A percentile compares a stretch with the other conserved stretches of the same genome.
Conservation (phyloP, 1,284 basidiomycete species). For the Cystobasidium pallidum region DNA sequence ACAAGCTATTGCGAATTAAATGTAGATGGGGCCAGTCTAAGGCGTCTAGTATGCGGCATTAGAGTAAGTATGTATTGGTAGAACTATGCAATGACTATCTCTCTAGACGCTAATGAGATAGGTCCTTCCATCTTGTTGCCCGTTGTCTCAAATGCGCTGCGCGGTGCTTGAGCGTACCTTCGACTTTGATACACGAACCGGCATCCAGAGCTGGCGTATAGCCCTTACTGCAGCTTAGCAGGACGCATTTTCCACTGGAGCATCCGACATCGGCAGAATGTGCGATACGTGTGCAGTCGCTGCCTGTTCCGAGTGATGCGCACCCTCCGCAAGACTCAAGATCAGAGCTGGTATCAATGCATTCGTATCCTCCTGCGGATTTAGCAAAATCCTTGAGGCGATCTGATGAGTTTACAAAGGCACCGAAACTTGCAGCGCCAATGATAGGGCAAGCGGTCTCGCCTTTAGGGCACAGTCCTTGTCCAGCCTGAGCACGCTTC, state of each 20-base stretch:
- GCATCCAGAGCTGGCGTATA: constrained; percentile 39
- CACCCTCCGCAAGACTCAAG: constrained; percentile 71
- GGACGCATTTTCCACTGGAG: constrained; percentile 47
- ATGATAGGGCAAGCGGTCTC: constrained; percentile 51
- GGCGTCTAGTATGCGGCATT: not conserved
- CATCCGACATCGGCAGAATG: constrained; percentile 71
- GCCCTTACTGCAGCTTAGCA: constrained; percentile 55
- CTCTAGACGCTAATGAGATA: not conserved
- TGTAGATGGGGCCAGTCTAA: no score
- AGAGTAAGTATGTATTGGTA: no score
- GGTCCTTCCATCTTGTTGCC: constrained; percentile 6
- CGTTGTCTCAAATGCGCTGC: constrained; percentile 17
- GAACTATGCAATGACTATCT: not conserved
- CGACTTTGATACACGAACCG: constrained; percentile 5
- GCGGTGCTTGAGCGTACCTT: constrained; percentile 11
- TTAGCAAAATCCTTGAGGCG: constrained; percentile 44
- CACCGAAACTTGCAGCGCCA: constrained; percentile 47
- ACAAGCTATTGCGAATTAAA: no score
- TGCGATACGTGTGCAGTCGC: constrained; percentile 70
- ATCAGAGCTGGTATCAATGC: constrained; percentile 57
- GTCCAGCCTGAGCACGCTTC: constrained; percentile 24
- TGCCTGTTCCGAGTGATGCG: constrained; percentile 64
- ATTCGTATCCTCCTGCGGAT: constrained; percentile 55
- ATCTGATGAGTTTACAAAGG: constrained; percentile 34
- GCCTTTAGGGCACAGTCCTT: constrained; percentile 47